These are phyloP conservation scores for Leavenworthia alabamica DNA, from an alignment of 345 rosid genomes.

Conservation along the genomic window DNA sequence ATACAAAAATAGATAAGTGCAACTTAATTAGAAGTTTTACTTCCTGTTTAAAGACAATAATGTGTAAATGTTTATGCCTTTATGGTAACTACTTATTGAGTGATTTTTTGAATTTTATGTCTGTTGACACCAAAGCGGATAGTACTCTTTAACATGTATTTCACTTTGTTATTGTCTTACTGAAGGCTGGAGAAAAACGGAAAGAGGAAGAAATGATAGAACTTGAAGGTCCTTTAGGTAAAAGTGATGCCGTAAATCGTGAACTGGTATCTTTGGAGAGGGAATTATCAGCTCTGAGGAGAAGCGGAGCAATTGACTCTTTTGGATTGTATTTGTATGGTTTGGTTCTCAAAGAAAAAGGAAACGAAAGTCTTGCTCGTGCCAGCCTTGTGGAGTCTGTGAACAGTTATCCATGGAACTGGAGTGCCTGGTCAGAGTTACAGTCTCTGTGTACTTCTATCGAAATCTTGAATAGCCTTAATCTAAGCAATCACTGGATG, in stretches of 20 bases:
- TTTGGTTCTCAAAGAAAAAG: conserved; percentile 84
- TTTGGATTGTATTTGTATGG: conserved; percentile 85
- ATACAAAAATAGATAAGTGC: not conserved
- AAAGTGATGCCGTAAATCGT: conserved; percentile 64
- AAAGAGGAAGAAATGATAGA: conserved; percentile 95
- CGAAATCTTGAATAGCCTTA: conserved; percentile 64
- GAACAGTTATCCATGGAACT: conserved; percentile 94
- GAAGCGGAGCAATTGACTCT: conserved; percentile 69
- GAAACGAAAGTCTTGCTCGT: conserved; percentile 64
- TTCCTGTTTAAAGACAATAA: not conserved
- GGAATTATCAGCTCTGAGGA: conserved; percentile 62
- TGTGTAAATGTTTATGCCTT: not conserved
- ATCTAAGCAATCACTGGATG: conserved; percentile 87
- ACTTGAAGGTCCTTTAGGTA: conserved; percentile 83
- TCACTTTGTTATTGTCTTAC: conserved; percentile 1
- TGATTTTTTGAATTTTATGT: not conserved
- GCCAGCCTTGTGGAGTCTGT: conserved; percentile 81
- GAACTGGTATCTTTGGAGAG: conserved; percentile 76
- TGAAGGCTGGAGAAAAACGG: conserved; percentile 92
- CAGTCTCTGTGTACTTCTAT: conserved; percentile 69
- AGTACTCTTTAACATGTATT: not conserved
- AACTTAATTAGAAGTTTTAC: not conserved
- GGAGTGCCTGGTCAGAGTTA: conserved; percentile 97
- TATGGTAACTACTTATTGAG: not conserved
- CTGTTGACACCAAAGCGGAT: not conserved